These are phyloP conservation scores for Lathyrus tuberosus DNA, from an alignment of 306 rosid species.

Conservation along the genomic window DNA sequence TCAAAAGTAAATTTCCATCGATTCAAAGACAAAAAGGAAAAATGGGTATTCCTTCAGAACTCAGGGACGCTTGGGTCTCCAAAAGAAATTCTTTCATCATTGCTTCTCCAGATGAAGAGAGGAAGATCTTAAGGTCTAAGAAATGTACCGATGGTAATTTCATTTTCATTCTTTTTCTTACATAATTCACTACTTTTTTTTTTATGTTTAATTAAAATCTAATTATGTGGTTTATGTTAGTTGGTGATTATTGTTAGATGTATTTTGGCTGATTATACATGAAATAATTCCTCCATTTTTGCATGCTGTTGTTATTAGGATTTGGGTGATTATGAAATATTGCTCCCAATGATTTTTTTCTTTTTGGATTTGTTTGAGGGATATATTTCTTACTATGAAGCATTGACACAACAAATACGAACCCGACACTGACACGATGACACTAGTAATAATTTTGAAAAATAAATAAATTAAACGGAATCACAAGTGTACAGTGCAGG, in stretches of 20 bases:
- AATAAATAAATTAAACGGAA: too few species aligned
- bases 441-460: too few species aligned
- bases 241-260: neutral
- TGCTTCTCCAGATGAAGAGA: constrained; percentile 79
- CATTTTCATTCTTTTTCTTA: neutral
- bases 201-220: neutral
- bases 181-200: neutral
- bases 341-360: neutral
- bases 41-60: constrained; percentile 77
- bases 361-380: neutral
- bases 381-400: too few species aligned
- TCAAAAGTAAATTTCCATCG: neutral
- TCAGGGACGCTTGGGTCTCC: constrained; percentile 58
- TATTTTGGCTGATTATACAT: neutral
- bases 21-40: neutral
- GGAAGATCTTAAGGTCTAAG: constrained; percentile 51
- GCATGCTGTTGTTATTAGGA: neutral
- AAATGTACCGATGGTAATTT: constrained; percentile 49
- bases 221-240: neutral
- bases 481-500: too few species aligned
- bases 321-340: neutral
- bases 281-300: neutral
- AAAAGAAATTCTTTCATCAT: constrained; percentile 44
- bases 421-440: too few species aligned
- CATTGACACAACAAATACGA: too few species aligned